Evolutionary conservation across 495 filamentous ascomycete genomes (phyloP).

Genomic region (Neurospora africana): DNA sequence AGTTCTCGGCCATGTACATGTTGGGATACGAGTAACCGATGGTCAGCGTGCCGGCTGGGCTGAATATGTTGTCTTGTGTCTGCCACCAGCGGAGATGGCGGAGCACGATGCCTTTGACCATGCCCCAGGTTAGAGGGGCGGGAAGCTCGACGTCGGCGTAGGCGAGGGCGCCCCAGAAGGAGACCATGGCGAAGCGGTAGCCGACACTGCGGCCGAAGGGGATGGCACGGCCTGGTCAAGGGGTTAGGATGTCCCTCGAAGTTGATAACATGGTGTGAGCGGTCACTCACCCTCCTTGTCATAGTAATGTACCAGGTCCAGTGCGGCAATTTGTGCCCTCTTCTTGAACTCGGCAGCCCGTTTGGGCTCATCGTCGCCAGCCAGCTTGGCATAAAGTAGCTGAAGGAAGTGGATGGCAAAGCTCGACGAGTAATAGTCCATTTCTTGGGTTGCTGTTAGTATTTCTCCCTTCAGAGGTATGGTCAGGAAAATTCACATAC

Average conservation of each 20-base stretch:
- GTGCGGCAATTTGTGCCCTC: conserved; percentile 51
- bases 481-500: conserved; percentile 15
- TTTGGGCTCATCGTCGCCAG: conserved; percentile 53
- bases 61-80: conserved; percentile 61
- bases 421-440: conserved; percentile 75
- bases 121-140: conserved; percentile 60
- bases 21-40: conserved; percentile 73
- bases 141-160: conserved; percentile 66
- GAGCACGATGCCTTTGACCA: conserved; percentile 64
- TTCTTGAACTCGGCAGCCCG: conserved; percentile 60
- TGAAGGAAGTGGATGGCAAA: conserved; percentile 74
- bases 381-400: conserved; percentile 64
- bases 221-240: conserved; percentile 42
- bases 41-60: conserved; percentile 58
- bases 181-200: conserved; percentile 73
- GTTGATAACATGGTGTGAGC: neutral
- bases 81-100: conserved; percentile 73
- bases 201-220: conserved; percentile 69
- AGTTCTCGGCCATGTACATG: conserved; percentile 70
- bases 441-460: conserved; percentile 29
- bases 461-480: neutral
- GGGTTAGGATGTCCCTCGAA: neutral
- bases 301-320: conserved; percentile 67
- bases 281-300: conserved; percentile 44
- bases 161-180: conserved; percentile 68